Base-by-base conservation (phyloP, 306 rosid species). In the Dicorynia guianensis region DNA sequence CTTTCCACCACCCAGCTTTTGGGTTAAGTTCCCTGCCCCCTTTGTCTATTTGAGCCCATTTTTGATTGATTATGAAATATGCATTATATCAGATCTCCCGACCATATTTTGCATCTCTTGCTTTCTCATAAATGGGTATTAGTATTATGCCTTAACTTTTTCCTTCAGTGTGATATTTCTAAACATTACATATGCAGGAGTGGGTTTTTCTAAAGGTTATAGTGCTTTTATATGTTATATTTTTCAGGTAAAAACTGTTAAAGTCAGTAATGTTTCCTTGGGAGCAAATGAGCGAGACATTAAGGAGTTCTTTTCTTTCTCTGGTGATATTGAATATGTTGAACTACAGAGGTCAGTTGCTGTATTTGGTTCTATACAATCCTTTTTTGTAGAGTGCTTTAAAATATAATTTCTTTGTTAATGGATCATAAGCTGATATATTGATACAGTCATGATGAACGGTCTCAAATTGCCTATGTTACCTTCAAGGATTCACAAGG, bases 211-310 rank as follows among this genome's bases (percentile, higher is more conserved):
- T 4, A 36, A 11, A 8, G 30, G 30, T 44, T 72, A 25, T 74
- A 38, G 68, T 52, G 54, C 69, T 72, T 58, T 11, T 40, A 25
- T 25, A 25, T 25, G 30, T 25, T 25, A 25, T 49, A 15, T 34
- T 15, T 48, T 79, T 76, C 84, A 95, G 96, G 68, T 82, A 63
- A 89, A 81, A 81, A 84, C 93, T 74, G 94, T 90, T 71, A 89
- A 85, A 89, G 96, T 95, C 64, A 49, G 83, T 78, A 90, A 90
- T 53, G 96, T 95, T 85, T 95, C 99, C 63, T 83, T 95, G 84
- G 99, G 93, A 64, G 99, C 99, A 71, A 87, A 84, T 78, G 97
- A 95, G 33, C 86, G 91, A 79, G 99, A 95, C 84, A 76, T 95
- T 64, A 74, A 81, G 80, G 99, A 95, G 87, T 95, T 95, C 84